A percentile compares a stretch with the other conserved stretches of the same genome.
These are phyloP conservation scores for Colletotrichum liriopes DNA, from an alignment of 2,329 filamentous ascomycete species.

Conservation along the genomic window DNA sequence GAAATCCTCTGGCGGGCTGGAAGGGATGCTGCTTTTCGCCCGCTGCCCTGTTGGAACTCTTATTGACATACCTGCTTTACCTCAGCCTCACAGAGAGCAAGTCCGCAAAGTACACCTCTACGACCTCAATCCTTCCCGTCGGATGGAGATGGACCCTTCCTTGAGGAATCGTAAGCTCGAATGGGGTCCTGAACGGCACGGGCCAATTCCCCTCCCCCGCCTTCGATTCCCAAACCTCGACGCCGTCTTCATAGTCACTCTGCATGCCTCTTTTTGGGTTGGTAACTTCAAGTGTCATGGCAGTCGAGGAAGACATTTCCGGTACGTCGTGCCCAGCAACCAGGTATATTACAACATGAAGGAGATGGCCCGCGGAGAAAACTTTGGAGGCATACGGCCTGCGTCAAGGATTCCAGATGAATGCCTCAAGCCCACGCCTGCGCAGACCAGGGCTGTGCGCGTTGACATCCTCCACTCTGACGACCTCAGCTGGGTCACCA, in stretches of 20 bases:
- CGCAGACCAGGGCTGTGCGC: neutral
- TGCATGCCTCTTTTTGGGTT: conserved; percentile 1
- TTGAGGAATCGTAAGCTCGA: neutral
- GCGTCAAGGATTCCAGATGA: neutral
- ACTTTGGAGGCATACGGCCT: neutral
- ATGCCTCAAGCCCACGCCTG: neutral
- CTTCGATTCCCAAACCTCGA: conserved; percentile 14
- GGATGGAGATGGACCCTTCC: neutral
- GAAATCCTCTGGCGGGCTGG: neutral
- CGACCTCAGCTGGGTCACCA: conserved; percentile 8
- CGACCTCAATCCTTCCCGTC: conserved; percentile 8
- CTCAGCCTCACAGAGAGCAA: neutral
- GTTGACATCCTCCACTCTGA: neutral
- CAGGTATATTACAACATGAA: neutral
- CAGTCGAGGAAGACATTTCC: neutral
- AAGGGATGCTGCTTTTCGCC: conserved; percentile 1
- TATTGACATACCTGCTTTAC: neutral
- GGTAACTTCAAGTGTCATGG: conserved; percentile 11
- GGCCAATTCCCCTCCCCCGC: neutral
- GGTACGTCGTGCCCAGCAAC: conserved; percentile 4
- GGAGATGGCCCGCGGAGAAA: neutral
- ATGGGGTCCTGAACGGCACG: neutral
- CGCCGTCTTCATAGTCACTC: neutral
- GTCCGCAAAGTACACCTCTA: conserved; percentile 3
- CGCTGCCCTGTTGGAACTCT: neutral